phyloP scores from a whole-genome alignment of 2,329 filamentous ascomycete species.

The Fusarium secorum region DNA sequence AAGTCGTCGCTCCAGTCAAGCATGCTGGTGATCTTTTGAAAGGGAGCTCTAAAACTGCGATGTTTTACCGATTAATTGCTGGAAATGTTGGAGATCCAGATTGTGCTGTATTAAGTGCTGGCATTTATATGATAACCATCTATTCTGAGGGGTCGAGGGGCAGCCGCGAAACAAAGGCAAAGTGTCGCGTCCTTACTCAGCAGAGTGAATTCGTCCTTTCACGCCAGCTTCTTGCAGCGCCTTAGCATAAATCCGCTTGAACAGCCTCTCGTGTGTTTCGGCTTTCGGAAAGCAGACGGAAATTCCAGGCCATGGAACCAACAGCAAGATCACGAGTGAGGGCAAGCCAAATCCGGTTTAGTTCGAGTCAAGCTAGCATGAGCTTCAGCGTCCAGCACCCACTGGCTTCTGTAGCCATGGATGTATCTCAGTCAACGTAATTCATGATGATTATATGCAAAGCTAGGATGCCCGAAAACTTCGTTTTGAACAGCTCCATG shows the following conservation, averaged over 20 bases:
- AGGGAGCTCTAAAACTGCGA: background rate
- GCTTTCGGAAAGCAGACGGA: background rate
- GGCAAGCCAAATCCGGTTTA: background rate
- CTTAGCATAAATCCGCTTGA: background rate
- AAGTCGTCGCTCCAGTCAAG: conserved; percentile 19
- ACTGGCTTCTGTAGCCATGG: background rate
- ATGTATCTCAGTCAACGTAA: background rate
- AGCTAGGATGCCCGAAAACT: background rate
- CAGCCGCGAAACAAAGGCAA: too few species aligned
- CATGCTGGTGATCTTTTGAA: background rate
- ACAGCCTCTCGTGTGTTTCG: background rate
- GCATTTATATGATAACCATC: background rate
- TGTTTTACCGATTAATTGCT: background rate
- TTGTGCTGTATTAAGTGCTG: background rate
- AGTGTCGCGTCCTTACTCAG: background rate
- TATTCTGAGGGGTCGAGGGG: too few species aligned
- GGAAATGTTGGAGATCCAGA: background rate
- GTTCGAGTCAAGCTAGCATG: background rate
- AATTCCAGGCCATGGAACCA: background rate
- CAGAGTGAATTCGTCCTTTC: too few species aligned
- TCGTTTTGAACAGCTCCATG: background rate
- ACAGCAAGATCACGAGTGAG: background rate
- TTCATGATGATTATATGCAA: background rate
- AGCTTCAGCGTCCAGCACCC: background rate
- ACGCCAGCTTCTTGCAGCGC: background rate